Evolutionary conservation across 352 stramenopile genomes (phyloP), one percentile per base, ranked within the genome.

Genomic region (Phytophthora podocarpi): DNA sequence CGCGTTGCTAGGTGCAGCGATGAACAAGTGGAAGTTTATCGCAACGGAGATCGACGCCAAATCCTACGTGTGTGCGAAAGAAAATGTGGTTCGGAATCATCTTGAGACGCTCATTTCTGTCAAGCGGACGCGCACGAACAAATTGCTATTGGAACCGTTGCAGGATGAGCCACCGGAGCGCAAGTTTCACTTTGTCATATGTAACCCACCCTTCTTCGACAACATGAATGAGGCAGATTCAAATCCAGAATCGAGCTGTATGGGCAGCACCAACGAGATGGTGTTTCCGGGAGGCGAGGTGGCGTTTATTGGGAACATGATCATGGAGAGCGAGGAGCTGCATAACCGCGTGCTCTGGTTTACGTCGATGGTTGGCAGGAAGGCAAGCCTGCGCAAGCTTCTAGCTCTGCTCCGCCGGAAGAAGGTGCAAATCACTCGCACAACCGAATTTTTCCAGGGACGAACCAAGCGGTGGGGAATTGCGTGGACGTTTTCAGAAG

Each of bases 181-280:
- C 11, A 71, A 70, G 11, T 80, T 98, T 58, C 79, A 98, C 35
- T 98, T 98, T 74, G 80, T 87, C 39, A 98, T 99, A 91, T 98
- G 95, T 36, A 99, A 99, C 67, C 97, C 97, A 45, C 97, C 97
- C 0, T 99, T 99, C 80, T 99, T 95, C 45, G 80, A 97, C 43
- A 67, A 80, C 27, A 85, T 89, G 52, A 59, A 71, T 26, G 77
- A 96, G 39, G 83, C 86, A 3, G 82, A 95, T 37, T 89, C 82
- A 47, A 93, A 96, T 45, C 87, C 85, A 26, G 72, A 82, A 11
- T 60, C 77, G 16, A 74, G 70, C 42, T 96, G 86, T 61, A 94
- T 82, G 76, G 87, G 87, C 4, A 90, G 67, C 26, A 39, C 65
- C 1, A 87, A 64, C 34, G 89, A 97, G 64, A 96, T 97, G 91